A percentile compares a stretch with the other conserved stretches of the same genome.
These are phyloP conservation scores for Coemansia sp. DNA, from an alignment of 192 early-diverging fungal genomes.

Conservation along the genomic window DNA sequence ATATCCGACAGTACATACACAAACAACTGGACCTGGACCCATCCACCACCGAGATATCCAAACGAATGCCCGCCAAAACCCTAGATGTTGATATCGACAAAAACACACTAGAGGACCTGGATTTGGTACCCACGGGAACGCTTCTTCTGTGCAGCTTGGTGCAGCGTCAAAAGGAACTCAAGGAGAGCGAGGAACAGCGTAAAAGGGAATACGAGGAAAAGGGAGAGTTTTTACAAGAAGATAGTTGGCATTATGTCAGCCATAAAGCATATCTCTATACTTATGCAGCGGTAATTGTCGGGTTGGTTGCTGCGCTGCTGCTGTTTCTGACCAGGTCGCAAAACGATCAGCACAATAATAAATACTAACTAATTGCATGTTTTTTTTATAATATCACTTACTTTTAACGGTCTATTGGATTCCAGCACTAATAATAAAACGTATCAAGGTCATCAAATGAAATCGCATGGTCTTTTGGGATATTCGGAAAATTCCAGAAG, in stretches of 20 bases:
- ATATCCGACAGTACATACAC: constrained; percentile 14
- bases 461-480: no score
- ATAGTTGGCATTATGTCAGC: not conserved
- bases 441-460: no score
- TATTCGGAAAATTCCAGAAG: no score
- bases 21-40: constrained; percentile 3
- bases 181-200: not conserved
- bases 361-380: no score
- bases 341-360: not conserved
- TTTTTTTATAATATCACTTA: no score
- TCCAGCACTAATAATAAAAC: no score
- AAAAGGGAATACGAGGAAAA: not conserved
- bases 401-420: no score
- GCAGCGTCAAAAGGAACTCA: constrained; percentile 1
- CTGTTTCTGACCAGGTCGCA: not conserved
- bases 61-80: constrained; percentile 6
- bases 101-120: constrained; percentile 16
- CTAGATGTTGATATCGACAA: constrained; percentile 11
- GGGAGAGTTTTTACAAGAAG: not conserved
- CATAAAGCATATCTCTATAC: not conserved
- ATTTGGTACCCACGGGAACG: constrained; percentile 29
- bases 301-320: not conserved
- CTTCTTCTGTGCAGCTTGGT: constrained; percentile 17
- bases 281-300: not conserved
- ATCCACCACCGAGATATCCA: constrained; percentile 1